Base-by-base conservation (phyloP, 257 asterid species). In the Linaria vulgaris region DNA sequence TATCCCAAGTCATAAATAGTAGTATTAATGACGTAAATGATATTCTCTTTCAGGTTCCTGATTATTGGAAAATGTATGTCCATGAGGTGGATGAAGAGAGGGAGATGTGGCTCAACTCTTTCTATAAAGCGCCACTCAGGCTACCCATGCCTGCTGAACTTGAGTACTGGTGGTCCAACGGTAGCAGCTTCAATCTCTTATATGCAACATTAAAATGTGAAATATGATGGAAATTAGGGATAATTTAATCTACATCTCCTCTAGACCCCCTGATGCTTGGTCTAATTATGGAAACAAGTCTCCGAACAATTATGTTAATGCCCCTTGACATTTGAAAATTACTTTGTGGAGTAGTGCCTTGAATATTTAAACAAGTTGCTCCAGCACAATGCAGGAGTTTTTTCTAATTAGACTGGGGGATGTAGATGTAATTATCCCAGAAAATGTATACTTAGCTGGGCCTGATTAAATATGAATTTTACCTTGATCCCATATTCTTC, bases 121-220 rank as follows among this genome's bases (percentile, higher is more conserved):
- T 87, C 68, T 85, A 87, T 48, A 82, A 79, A 84, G 88, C 99
- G 61, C 99, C 99, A 56, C 81, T 94, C 54, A 74, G 99, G 73
- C 81, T 94, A 48, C 99, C 99, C 60, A 87, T 87, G 99, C 99
- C 99, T 72, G 62, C 97, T 56, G 99, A 94, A 75, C 97, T 90
- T 43, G 96, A 90, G 72, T 72, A 90, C 62, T 94, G 96, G 96
- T 94, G 99, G 99, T 55, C 78, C 24, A 85, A 79, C 17, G 88
- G 96, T 85, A 56, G 15, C 17, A 56, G 44, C 61, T 31, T 30
- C 49, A 13, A 13, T 44, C 49, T 44, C 15, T 3, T 1, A 34
- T 27, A 27, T 27, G 34, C 34, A 2, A 27, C 34, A 27, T 27
- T 27, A 27, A 27, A 2, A 3, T 2, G 34, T 27, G 34, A 27